Base-by-base conservation (phyloP, 352 stramenopile genomes). In the Phytopythium montanum region DNA sequence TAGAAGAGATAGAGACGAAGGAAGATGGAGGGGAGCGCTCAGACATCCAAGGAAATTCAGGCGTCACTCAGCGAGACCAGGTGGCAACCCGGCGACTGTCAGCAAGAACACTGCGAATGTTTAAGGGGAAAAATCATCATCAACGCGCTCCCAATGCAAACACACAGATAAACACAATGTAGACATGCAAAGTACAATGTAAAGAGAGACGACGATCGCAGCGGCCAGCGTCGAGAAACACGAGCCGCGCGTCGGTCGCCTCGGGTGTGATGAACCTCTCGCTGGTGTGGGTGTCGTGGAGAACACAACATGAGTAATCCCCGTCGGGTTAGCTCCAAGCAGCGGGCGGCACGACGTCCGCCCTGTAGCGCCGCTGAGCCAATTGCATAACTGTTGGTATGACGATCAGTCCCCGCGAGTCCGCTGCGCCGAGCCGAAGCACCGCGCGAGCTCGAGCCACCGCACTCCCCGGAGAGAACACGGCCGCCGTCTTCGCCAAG, bases 381-480 rank as follows among this genome's bases (percentile, higher is more conserved):
- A 94, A 94, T 94, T 94, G 84, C 84, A 94, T 94, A 94, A 94
- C 84, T 94, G 73, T 94, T 90, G 87, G 79, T 88, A 92, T 91
- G 81, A 92, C 84, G 72, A 94, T 92, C 84, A 92, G 76, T 87
- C 81, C 78, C 84, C 80, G 60, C 58, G 65, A 81, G 66, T 92
- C 81, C 69, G 65, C 79, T 64, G 46, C 63, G 38, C 45, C 2
- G 21, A 29, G 67, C 67, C 71, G n/a, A 31, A 16, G 42, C 65
- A 29, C 39, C 16, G 39, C 52, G 34, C 55, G 55, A 62, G 67
- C 73, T 66, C 59, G 36, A 49, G 42, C 59, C 39, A 44, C 62
- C 68, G 33, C 59, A 33, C 26, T 57, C 51, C n/a, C n/a, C n/a
- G n/a, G n/a, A n/a, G 42, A 13, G 54, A 49, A 42, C 39, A 26